Evolutionary conservation across 306 rosid species (phyloP), one percentile per base, ranked within the genome.

Genomic region (Trichosanthes truncata): DNA sequence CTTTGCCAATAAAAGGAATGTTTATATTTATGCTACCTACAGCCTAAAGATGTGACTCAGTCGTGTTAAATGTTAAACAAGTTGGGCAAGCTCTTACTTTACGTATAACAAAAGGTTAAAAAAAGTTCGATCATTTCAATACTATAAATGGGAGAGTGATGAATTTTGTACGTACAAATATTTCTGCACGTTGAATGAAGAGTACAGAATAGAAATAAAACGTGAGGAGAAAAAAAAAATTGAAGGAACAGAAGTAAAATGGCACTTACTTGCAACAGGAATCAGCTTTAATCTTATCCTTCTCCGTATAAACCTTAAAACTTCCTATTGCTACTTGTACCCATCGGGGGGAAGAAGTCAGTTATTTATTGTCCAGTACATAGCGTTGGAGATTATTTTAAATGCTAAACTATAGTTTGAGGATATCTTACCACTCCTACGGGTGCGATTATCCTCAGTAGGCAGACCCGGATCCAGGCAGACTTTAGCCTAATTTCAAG

Each of bases 301-400:
- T 84, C 76, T 90, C 96, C 4, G 85, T 35, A 80, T 80, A 89
- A 40, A 91, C 86, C 88, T 88, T 91, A 49, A 89, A 88, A 75
- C 21, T 80, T 74, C 80, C 76, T 20, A 77, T 69, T 66, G 87
- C 89, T 26, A 40, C 94, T 87, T 85, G 65, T 83, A 20, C 17
- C 78, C 59, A 45, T 63, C 10, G 23, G 4, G 26, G 15, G 43
- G 43, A 55, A 0, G 12, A 68, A 55, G 53, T 26, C 46, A 75
- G 25, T 62, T 45, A 61, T 20, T 29, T 73, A 40, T 55, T 23
- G 46, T 46, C 63, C 41, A 43, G 55, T 13, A 41, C 36, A 12
- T 3, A 46, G 41, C 5, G 6, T 74, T 74, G 43, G 6, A 74
- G 61, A 74, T 29, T 15, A 31, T 26, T 29, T 48, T 7, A 49